phyloP scores from a whole-genome alignment of 768 basidiomycete genomes.

The Mycena leptocephala region DNA sequence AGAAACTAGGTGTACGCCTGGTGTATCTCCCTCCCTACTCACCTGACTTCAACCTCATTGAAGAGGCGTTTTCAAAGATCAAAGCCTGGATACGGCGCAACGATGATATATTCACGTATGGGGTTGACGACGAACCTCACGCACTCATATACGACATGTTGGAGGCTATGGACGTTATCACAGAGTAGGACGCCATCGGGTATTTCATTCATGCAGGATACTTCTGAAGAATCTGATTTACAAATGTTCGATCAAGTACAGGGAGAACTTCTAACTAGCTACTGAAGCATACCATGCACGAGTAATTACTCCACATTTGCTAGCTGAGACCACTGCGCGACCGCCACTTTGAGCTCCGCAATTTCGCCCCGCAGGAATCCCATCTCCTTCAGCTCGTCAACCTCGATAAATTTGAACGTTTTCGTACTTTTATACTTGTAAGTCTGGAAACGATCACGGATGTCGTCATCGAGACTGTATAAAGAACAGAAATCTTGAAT shows the following conservation, averaged over 20 bases:
- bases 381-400: conserved; percentile 37
- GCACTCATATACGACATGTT: no score
- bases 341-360: conserved; percentile 3
- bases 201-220: conserved; percentile 54
- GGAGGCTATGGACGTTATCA: conserved; percentile 46
- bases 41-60: conserved; percentile 57
- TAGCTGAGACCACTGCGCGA: not conserved
- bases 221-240: no score
- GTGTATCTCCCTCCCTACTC: conserved; percentile 57
- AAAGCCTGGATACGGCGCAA: no score
- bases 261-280: not conserved
- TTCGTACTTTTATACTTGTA: conserved; percentile 33
- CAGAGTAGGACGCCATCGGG: conserved; percentile 43
- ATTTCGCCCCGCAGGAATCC: conserved; percentile 20
- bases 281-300: no score
- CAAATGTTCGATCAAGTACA: no score
- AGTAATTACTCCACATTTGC: not conserved
- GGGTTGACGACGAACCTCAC: no score
- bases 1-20: conserved; percentile 40
- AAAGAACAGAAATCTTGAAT: conserved; percentile 11
- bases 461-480: conserved; percentile 16
- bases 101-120: no score
- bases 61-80: conserved; percentile 58
- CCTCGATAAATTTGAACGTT: conserved; percentile 31
- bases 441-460: conserved; percentile 20